These are phyloP conservation scores for Leishmania gerbilli DNA, from an alignment of 208 protist genomes.

Conservation along the genomic window DNA sequence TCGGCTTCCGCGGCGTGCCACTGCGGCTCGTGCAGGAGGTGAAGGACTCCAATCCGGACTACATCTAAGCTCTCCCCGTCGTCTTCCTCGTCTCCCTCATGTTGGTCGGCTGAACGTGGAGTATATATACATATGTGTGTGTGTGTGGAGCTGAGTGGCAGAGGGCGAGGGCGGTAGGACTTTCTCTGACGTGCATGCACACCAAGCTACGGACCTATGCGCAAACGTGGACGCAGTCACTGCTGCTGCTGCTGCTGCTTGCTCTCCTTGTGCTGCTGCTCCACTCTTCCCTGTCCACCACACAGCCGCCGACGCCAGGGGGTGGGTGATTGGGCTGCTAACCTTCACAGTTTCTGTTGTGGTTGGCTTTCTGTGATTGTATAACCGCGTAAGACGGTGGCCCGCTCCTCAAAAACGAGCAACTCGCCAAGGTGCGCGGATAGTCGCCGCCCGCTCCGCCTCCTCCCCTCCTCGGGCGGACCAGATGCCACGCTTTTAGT, in stretches of 20 bases:
- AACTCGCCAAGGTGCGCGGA: background rate
- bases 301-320: background rate
- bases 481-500: background rate
- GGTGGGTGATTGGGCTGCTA: background rate
- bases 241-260: background rate
- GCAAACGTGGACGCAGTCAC: background rate
- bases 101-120: background rate
- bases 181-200: background rate
- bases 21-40: conserved; percentile 90
- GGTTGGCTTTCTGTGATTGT: conserved; percentile 6
- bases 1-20: conserved; percentile 89
- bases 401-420: background rate
- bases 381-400: background rate
- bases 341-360: conserved; percentile 7
- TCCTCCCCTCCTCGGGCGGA: background rate
- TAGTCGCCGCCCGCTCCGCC: background rate
- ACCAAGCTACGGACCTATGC: background rate
- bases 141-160: no score
- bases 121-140: no score
- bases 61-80: conserved; percentile 59
- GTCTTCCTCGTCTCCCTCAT: background rate
- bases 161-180: background rate
- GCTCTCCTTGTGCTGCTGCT: background rate
- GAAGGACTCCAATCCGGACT: conserved; percentile 89
- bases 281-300: background rate